Evolutionary conservation across 306 rosid genomes (phyloP), one percentile per base, ranked within the genome.

Genomic region (Vigna angularis): DNA sequence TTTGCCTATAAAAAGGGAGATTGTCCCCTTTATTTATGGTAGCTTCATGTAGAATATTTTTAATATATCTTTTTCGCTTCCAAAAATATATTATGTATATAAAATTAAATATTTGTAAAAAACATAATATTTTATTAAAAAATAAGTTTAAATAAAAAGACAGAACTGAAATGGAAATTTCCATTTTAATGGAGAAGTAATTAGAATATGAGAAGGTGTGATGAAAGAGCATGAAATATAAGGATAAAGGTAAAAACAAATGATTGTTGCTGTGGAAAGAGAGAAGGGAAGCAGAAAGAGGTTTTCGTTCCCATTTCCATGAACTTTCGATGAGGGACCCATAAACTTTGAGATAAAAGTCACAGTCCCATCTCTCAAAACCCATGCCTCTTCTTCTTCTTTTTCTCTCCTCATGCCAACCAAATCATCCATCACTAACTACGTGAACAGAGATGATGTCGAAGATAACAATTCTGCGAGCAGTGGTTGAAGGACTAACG

Each of bases 381-480:
- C 1, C 12, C 58, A 7, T 7, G 11, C 11, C 45, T 40, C 11
- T 40, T 40, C 11, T 7, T 8, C 11, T 8, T 8, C 9, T 2
- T 8, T 3, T 2, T 8, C 2, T 7, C 47, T 42, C 50, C 50
- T 3, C 11, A 55, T 55, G 62, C 32, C 62, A 55, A 55, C 62
- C 26, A 55, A 40, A 42, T 30, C 34, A 30, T 34, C 38, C 38
- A 34, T 34, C 6, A 1, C 4, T 34, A 5, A 34, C 38, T 4
- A 30, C 34, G 34, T 34, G 38, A 5, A 34, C 4, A 9, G 3
- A 7, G 57, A 72, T 72, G 86, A 49, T 24, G 61, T 1, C n/a
- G 22, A 77, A 72, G 59, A 65, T 45, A 2, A 77, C 26, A 44
- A 83, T 83, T 84, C 56, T 85, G 76, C 86, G 81, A 10, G 42